Conservation (phyloP, 23 red algal species). For the Gracilaria vermiculophylla region DNA sequence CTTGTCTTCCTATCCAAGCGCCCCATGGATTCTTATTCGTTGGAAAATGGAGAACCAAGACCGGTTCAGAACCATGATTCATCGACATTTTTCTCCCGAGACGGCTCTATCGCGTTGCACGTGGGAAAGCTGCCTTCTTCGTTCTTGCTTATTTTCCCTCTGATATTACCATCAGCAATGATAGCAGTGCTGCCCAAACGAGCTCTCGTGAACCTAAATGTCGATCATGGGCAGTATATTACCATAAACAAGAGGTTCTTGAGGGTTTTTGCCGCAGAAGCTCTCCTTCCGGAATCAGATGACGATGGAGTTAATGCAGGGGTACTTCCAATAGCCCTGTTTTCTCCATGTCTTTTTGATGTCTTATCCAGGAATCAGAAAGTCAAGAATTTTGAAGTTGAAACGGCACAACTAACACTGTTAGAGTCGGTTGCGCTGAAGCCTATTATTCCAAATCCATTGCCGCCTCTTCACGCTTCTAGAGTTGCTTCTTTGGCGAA, state of each 20-base stretch:
- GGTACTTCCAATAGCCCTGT: conserved; percentile 11
- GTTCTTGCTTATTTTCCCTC: background rate
- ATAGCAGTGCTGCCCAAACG: background rate
- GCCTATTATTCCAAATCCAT: conserved; percentile 2
- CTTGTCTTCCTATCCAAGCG: background rate
- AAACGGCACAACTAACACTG: background rate
- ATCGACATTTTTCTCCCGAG: background rate
- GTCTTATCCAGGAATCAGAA: background rate
- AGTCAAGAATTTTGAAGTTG: background rate
- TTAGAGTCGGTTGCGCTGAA: conserved; percentile 2
- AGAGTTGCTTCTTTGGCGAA: conserved; percentile 5
- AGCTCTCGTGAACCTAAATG: background rate
- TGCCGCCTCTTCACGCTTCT: conserved; percentile 6
- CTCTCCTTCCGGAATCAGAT: background rate
- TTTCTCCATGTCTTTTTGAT: conserved; percentile 35
- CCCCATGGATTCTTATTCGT: background rate
- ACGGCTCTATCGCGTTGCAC: background rate
- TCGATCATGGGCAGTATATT: background rate
- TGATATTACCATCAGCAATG: background rate
- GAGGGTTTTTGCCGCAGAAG: background rate
- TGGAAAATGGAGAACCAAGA: background rate
- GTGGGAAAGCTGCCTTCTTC: conserved; percentile 7
- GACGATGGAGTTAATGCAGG: background rate
- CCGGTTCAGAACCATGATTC: background rate
- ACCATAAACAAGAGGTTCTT: background rate